A percentile compares a stretch with the other conserved stretches of the same genome.
Conservation (phyloP, 345 rosid genomes). For the Barbarea vulgaris region DNA sequence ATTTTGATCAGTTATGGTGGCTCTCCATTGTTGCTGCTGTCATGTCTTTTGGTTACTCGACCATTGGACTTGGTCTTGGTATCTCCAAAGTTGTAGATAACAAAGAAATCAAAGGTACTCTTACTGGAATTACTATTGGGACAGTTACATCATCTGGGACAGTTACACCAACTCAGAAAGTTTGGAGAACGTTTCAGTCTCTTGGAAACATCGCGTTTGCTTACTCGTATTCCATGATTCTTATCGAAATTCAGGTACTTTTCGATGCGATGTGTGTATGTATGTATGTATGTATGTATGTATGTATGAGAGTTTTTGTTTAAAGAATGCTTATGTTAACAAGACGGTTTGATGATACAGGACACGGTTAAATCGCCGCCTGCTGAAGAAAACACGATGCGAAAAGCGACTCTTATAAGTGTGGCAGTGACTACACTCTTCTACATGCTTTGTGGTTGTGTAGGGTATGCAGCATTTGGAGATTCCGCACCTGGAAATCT, state of each 20-base stretch:
- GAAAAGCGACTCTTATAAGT: slow-evolving; percentile 68
- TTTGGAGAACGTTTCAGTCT: slow-evolving; percentile 91
- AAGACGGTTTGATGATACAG: slow-evolving; percentile 19
- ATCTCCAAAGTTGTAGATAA: slow-evolving; percentile 55
- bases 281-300: not conserved
- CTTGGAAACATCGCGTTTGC: slow-evolving; percentile 95
- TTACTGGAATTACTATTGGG: slow-evolving; percentile 72
- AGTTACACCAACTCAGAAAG: slow-evolving; percentile 61
- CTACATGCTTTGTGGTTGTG: slow-evolving; percentile 87
- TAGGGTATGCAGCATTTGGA: slow-evolving; percentile 93
- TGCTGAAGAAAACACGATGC: slow-evolving; percentile 82
- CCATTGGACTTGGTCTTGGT: slow-evolving; percentile 83
- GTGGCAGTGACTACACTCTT: slow-evolving; percentile 77
- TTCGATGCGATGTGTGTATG: not conserved
- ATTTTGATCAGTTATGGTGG: slow-evolving; percentile 81
- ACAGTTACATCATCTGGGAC: slow-evolving; percentile 52
- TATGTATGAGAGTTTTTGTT: not conserved
- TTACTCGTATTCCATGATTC: slow-evolving; percentile 79
- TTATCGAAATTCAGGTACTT: slow-evolving; percentile 82
- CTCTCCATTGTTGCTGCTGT: slow-evolving; percentile 76
- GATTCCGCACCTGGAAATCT: slow-evolving; percentile 81
- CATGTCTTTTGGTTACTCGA: slow-evolving; percentile 80
- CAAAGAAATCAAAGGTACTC: slow-evolving; percentile 61
- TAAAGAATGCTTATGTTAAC: not conserved
- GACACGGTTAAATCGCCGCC: slow-evolving; percentile 51